Base-by-base conservation (phyloP, 345 rosid genomes). In the Dimocarpus longan region DNA sequence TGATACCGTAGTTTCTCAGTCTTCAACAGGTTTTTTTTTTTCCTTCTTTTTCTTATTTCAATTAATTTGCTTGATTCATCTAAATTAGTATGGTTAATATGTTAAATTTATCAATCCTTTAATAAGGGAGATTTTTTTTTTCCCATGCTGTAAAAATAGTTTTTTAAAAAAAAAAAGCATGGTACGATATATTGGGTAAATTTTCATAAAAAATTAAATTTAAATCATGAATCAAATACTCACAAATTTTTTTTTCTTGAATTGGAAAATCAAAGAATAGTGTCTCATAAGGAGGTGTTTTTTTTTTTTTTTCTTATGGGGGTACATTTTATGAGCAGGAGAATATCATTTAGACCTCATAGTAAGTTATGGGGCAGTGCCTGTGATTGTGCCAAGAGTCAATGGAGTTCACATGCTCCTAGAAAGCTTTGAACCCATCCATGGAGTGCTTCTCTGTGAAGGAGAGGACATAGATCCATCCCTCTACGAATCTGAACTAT, bases 391-490 rank as follows among this genome's bases (percentile, higher is more conserved):
- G 9, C 91, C 93, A 32, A 87, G 93, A 64, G 95, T 91, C 10
- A 82, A 32, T 7, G 91, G 92, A 10, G 79, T 91, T 76, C 88
- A 91, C 68, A 81, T 84, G 79, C 70, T 91, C 40, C 79, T 91
- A 5, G 82, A 83, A 43, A 90, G 87, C 78, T 90, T 91, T 50
- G 92, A 87, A 71, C 95, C 95, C 0, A 86, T 91, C 80, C 93
- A 91, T 54, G 95, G 93, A 1, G 93, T 91, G 56, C 91, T 89
- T 76, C 90, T 91, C 44, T 91, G 91, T 50, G 95, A 91, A 83
- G 95, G 95, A 24, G 95, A 91, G 78, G 93, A 91, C 44, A 79
- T 91, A 16, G 95, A 90, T 79, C 93, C 93, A 39, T 86, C 93
- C 22, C 90, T 80, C 37, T 90, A 91, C 16, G 89, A 85, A n/a